Evolutionary conservation across 805 yeast genomes (phyloP), one percentile per base, ranked within the genome.

Genomic region (Zygosaccharomyces siamensis): DNA sequence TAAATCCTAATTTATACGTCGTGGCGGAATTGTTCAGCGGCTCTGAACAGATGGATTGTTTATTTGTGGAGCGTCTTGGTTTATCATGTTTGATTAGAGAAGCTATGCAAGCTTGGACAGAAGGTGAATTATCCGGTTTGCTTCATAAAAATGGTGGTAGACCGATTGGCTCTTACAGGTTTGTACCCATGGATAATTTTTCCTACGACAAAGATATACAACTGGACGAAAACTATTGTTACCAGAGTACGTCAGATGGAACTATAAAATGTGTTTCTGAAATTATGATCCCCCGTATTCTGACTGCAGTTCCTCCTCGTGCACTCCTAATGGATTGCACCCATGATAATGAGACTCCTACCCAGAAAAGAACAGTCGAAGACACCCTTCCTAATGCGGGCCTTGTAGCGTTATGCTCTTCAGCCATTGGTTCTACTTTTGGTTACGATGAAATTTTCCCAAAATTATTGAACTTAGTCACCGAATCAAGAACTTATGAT

Each of bases 291-390:
- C 92, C 95, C 2, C 76, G 75, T 55, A 72, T 79, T 7, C 73
- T 92, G 41, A 73, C 81, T 1, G 74, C 84, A 3, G 78, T 83
- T 39, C 80, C 83, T n/a, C 95, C 96, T 3, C 97, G 89, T 69
- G 97, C 98, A 0, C 72, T 93, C 58, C 85, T 92, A 58, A 92
- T 93, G 97, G 98, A 93, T 63, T 92, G 97, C 61, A 90, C 98
- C 1, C 99, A 92, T 66, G 99, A 92, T 66, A 92, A 92, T 62
- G 93, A 89, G 68, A 84, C 82, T 18, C 96, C 97, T 1, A 77
- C 75, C 38, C 95, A 92, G 58, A 89, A 86, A 68, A 80, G 98
- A 63, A 89, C 97, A 0, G 84, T 88, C 1, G 97, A 90, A 62
- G 99, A 92, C 61, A 90, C 98, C 0, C 73, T 92, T 38, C 95